These are phyloP conservation scores for Aegilops bicornis DNA, from an alignment of 176 grass and related monocot species.

Conservation along the genomic window DNA sequence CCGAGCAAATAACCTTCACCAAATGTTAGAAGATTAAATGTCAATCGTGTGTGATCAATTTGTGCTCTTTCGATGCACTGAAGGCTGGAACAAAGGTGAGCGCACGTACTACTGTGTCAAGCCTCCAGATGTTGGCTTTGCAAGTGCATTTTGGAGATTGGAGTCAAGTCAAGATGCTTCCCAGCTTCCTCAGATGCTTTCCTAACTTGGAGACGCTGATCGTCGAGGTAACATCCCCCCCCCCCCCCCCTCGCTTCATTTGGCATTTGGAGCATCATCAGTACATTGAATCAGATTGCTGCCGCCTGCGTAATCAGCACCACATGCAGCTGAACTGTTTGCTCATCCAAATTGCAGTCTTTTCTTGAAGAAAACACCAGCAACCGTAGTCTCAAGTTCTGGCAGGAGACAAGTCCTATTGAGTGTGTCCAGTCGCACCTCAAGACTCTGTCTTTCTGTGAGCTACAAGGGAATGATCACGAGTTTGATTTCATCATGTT, in stretches of 20 bases:
- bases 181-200: slow-evolving; percentile 38
- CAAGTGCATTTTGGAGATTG: not conserved
- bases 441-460: not conserved
- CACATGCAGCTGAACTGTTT: not conserved
- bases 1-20: not conserved
- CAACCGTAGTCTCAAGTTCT: not conserved
- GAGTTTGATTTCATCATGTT: not conserved
- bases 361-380: not conserved
- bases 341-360: not conserved
- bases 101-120: not conserved
- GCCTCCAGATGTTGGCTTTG: slow-evolving; percentile 19
- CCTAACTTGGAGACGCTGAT: not conserved
- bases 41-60: not conserved
- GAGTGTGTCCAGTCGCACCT: slow-evolving; percentile 11
- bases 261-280: not conserved
- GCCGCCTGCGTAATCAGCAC: not conserved
- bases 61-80: not conserved
- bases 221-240: slow-evolving; percentile 11
- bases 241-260: too few relatives aligned
- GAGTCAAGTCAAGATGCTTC: slow-evolving; percentile 20
- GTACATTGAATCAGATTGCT: slow-evolving; percentile 7
- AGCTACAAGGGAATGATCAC: not conserved
- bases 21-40: not conserved
- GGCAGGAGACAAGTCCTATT: not conserved
- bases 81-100: slow-evolving; percentile 21